Evolutionary conservation across 164 flowering plant genomes (phyloP), one percentile per base, ranked within the genome.

Genomic region (Tetrastigma voinierianum): DNA sequence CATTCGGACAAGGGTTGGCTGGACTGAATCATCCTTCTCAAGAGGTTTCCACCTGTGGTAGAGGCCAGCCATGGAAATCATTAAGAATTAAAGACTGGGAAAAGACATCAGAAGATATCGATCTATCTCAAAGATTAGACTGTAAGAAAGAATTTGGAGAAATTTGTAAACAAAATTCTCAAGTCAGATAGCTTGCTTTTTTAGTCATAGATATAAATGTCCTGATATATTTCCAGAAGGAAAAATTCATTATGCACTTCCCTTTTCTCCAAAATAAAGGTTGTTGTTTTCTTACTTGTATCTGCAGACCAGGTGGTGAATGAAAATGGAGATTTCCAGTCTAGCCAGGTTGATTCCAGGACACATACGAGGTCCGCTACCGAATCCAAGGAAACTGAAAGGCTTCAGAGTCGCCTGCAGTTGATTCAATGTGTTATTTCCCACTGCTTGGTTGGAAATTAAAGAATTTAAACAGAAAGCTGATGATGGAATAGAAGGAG

Each of bases 281-380:
- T 44, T 19, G 53, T 61, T 55, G n/a, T n/a, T 57, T 24, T 67
- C 82, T 77, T 81, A 85, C 89, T 74, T 81, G 85, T 82, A 87
- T 83, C 77, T 81, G 83, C 80, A 72, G 74, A 82, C 84, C 23
- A 88, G 76, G 62, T 83, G 87, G 71, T 84, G 93, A 45, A 88
- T 75, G 77, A 88, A 84, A 49, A 88, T 56, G 45, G 67, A 88
- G 40, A 86, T 77, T 72, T 84, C 88, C 51, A 87, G 64, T 70
- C 78, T 87, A 15, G 92, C 92, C 62, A 87, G 72, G 75, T 84
- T 81, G 55, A 80, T 82, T 67, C 92, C 90, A 10, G 90, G 90
- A 61, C 90, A 87, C 87, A 84, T 86, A 0, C 90, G 76, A 0
- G 78, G 90, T 67, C 92, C 90, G 21, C 69, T 80, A 7, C 92